Conservation (phyloP, 2,329 filamentous ascomycete species). For the Aspergillus novofumigatus region DNA sequence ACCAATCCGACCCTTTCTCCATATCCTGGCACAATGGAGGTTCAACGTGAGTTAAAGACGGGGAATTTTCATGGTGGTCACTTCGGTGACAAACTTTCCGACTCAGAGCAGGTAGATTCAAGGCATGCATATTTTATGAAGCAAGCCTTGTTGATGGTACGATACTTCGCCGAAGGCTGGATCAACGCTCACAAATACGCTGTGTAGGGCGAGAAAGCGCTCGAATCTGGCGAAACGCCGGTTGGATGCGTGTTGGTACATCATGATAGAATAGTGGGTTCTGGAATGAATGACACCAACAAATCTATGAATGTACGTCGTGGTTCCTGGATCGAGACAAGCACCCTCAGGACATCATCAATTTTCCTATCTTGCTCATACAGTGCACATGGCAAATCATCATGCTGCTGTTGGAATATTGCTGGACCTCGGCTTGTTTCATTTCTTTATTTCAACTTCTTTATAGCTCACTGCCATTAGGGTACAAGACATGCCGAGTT, state of each 20-base stretch:
- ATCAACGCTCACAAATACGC: conserved; percentile 1
- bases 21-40: not conserved
- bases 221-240: conserved; percentile 84
- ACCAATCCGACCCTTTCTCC: not conserved
- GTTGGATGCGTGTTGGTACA: conserved; percentile 94
- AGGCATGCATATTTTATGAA: conserved; percentile 67
- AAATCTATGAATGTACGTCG: conserved; percentile 63
- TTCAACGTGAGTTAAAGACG: not conserved
- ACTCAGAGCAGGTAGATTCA: conserved; percentile 13
- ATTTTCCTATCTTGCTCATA: not conserved
- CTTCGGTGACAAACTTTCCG: not conserved
- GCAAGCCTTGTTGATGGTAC: conserved; percentile 79
- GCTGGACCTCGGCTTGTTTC: not conserved
- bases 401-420: not conserved
- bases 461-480: conserved; percentile 51
- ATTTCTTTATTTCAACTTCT: not conserved
- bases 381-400: not conserved
- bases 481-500: conserved; percentile 96
- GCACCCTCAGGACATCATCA: not conserved
- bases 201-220: conserved; percentile 72
- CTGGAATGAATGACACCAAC: conserved; percentile 97
- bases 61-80: not conserved
- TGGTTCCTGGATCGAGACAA: not conserved
- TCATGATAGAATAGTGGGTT: conserved; percentile 71
- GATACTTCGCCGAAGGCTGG: not conserved